Base-by-base conservation (phyloP, 805 yeast species). In the Cyberlindnera mrakii region DNA sequence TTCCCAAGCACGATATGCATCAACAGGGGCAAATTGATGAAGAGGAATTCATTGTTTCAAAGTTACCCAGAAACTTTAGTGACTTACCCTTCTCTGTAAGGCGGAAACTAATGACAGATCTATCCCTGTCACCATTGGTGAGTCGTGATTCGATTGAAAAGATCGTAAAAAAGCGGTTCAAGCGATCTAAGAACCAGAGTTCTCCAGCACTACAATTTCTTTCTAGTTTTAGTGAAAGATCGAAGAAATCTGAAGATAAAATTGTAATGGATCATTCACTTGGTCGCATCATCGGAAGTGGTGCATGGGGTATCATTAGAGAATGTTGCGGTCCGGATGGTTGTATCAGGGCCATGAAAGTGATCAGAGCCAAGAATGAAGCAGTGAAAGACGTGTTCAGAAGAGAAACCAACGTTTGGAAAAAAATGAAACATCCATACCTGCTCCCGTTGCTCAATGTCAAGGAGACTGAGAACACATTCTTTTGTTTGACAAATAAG, bases 301-400 rank as follows among this genome's bases (percentile, higher is more conserved):
- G 97, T 13, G 95, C 96, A 0, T 90, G 93, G 84, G 95, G 96
- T 10, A 74, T 82, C 25, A 82, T 89, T 10, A 67, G 95, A 45
- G 91, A 85, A 58, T 85, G 91, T 49, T 57, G 57, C 19, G 52
- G 47, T 6, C 63, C 63, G 35, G 43, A 37, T 13, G 17, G 29
- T 6, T 13, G 14, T 16, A 20, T 29, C 14, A 51, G 66, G 48
- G 95, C 93, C 0, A 77, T 84, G 50, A 85, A 85, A 58, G 72
- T 77, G 35, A 74, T 78, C 6, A 72, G 76, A 38, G 79, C 80
- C 23, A 71, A 71, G 51, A 71, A 68, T 62, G 72, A 69, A 18
- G 64, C 63, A 47, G 79, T 81, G 8, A 73, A 76, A 41, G 65
- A 69, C 15, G 77, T 82, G 30, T 83, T 87, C 54, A 72, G 74